Conservation (phyloP, 352 stramenopile species). For the Phytopythium montanum region DNA sequence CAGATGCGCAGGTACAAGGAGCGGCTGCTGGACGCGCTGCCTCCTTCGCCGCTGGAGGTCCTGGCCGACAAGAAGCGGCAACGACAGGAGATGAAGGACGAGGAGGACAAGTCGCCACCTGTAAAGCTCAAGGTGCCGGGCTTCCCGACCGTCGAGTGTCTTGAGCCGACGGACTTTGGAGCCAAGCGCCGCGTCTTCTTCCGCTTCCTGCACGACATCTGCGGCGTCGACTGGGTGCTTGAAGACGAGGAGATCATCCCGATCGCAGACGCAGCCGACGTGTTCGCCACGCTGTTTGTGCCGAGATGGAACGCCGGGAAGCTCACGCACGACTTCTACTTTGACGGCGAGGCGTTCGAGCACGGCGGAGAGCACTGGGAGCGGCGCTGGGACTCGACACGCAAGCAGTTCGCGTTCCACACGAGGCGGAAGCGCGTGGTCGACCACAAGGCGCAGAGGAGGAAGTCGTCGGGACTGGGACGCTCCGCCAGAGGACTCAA, state of each 20-base stretch:
- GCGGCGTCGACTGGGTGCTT: constrained; percentile 38
- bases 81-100: neutral
- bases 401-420: constrained; percentile 30
- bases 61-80: constrained; percentile 10
- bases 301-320: constrained; percentile 41
- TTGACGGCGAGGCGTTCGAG: constrained; percentile 44
- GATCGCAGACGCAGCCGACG: constrained; percentile 31
- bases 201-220: constrained; percentile 46
- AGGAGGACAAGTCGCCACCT: neutral
- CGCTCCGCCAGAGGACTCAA: neutral
- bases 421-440: constrained; percentile 18
- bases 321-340: constrained; percentile 56
- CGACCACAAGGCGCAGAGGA: neutral
- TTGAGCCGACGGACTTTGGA: constrained; percentile 30
- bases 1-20: constrained; percentile 43
- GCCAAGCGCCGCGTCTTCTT: constrained; percentile 42
- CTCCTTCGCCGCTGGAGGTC: constrained; percentile 6
- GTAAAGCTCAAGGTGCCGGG: constrained; percentile 21
- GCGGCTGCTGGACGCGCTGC: constrained; percentile 24
- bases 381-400: constrained; percentile 24
- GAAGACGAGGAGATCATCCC: constrained; percentile 42
- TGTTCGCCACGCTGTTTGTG: constrained; percentile 41
- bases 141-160: constrained; percentile 24
- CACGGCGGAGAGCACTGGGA: constrained; percentile 33
- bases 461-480: neutral